A percentile compares a stretch with the other conserved stretches of the same genome.
phyloP scores from a whole-genome alignment of 2,329 filamentous ascomycete species.

The Fusarium sp. region DNA sequence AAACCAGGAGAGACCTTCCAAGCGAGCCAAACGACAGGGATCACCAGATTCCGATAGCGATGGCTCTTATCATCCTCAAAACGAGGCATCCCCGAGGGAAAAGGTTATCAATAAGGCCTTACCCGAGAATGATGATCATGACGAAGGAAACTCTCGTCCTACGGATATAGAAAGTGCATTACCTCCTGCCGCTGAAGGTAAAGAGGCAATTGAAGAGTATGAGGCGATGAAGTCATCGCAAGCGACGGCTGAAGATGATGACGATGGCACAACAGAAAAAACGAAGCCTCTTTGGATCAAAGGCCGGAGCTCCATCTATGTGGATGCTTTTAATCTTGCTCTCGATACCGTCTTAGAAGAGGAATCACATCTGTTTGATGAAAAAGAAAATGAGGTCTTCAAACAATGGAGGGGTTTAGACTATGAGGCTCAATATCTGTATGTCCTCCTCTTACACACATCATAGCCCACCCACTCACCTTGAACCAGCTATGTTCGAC shows the following conservation, averaged over 20 bases:
- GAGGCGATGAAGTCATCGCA: slow-evolving; percentile 77
- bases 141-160: slow-evolving; percentile 36
- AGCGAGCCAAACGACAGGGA: slow-evolving; percentile 53
- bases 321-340: slow-evolving; percentile 96
- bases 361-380: slow-evolving; percentile 89
- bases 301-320: slow-evolving; percentile 91
- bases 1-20: slow-evolving; percentile 48
- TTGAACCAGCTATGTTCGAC: slow-evolving; percentile 80
- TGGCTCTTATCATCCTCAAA: slow-evolving; percentile 40
- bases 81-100: slow-evolving; percentile 16
- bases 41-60: slow-evolving; percentile 44
- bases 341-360: slow-evolving; percentile 91
- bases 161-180: slow-evolving; percentile 69
- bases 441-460: slow-evolving; percentile 54
- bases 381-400: slow-evolving; percentile 84
- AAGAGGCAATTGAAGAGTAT: slow-evolving; percentile 84
- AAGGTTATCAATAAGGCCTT: slow-evolving; percentile 32
- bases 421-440: slow-evolving; percentile 95
- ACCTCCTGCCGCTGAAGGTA: slow-evolving; percentile 75
- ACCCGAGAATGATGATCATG: slow-evolving; percentile 35
- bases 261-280: slow-evolving; percentile 60
- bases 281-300: slow-evolving; percentile 71
- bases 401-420: slow-evolving; percentile 78
- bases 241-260: slow-evolving; percentile 51
- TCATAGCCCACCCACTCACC: slow-evolving; percentile 20